Evolutionary conservation across 1,284 basidiomycete genomes (phyloP).

Genomic region (Sanguinoderma infundibulare): DNA sequence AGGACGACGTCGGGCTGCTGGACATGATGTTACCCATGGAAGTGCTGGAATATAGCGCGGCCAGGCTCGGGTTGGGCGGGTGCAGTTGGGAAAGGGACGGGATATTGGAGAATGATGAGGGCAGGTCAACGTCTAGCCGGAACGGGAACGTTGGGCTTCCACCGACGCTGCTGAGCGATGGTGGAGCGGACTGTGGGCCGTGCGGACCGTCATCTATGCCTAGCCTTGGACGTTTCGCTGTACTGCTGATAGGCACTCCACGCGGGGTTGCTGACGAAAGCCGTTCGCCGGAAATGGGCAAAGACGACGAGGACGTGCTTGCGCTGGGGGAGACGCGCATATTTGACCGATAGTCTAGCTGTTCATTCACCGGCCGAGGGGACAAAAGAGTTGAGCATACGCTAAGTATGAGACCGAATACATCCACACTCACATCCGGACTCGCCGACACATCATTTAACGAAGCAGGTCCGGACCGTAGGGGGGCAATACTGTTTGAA

Average conservation of each 20-base stretch:
- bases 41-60: conserved; percentile 14
- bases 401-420: not conserved
- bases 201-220: conserved; percentile 23
- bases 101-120: conserved; percentile 20
- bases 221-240: conserved; percentile 30
- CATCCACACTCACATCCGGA: conserved; percentile 26
- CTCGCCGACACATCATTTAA: conserved; percentile 25
- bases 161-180: conserved; percentile 13
- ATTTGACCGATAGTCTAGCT: conserved; percentile 32
- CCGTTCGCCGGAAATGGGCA: conserved; percentile 39
- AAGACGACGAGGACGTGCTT: conserved; percentile 28
- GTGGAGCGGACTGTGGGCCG: conserved; percentile 19
- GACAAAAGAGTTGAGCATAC: conserved; percentile 5
- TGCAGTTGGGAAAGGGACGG: conserved; percentile 26
- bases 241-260: conserved; percentile 26
- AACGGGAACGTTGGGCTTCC: conserved; percentile 31
- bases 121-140: conserved; percentile 35
- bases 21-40: conserved; percentile 19
- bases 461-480: conserved; percentile 28
- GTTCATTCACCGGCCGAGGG: not conserved
- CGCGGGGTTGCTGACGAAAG: conserved; percentile 26
- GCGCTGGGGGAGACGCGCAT: conserved; percentile 27
- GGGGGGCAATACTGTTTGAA: conserved; percentile 27
- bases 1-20: conserved; percentile 13
- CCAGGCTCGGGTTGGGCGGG: conserved; percentile 27